Evolutionary conservation across 495 filamentous ascomycete species (phyloP), one percentile per base, ranked within the genome.

Genomic region (Talaromyces ruber): DNA sequence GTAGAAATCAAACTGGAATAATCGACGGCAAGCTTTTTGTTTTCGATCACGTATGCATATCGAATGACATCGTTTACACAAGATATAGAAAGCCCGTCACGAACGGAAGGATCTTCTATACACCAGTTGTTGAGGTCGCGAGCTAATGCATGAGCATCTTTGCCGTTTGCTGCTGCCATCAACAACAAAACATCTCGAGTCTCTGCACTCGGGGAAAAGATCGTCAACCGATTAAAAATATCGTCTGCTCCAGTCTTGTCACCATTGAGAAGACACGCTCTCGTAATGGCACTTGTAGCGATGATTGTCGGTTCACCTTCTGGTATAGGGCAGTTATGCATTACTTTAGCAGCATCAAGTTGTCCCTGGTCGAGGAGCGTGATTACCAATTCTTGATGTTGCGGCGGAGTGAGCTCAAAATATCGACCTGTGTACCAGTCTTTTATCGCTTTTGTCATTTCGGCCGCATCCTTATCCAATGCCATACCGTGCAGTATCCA

Each of bases 41-140:
- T 86, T 28, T 84, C 76, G 32, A 76, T 76, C n/a, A 82, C 80
- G 65, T 87, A 88, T 37, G 92, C 89, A 62, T 87, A 85, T 45
- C 79, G 80, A n/a, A 97, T 78, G 21, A 98, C 79, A 34, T 71
- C 69, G 67, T 96, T 93, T 60, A 96, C 86, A 32, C 87, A 88
- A 3, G 78, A 74, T n/a, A 85, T 86, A 54, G 87, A 85, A 1
- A 92, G 84, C 3, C 72, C 72, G 12, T 75, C 32, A 18, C 68
- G 67, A 39, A 73, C 63, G 2, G 68, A 68, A 22, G 71, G 72
- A 32, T 80, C 70, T 30, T 72, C 67, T 16, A 79, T 78, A 6
- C 69, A 71, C 63, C 80, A 74, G 6, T 68, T 64, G 79, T 91
- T 87, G 53, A 87, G 77, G 5, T 79, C 89, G 53, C 81, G 77